Conservation (phyloP, 78 protist genomes). For the Creolimax fragrantissima region DNA sequence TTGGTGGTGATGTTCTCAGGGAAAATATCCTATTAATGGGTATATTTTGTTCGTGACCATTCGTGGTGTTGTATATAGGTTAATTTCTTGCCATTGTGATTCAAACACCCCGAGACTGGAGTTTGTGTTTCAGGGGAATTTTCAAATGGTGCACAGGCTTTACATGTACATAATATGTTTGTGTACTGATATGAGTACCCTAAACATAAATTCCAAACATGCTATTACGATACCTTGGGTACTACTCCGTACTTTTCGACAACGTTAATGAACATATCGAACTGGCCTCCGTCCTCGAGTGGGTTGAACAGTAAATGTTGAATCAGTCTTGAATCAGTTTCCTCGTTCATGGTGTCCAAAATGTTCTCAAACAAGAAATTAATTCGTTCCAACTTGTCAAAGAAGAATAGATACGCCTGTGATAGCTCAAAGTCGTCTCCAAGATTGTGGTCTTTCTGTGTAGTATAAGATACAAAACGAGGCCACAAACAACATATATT, state of each 20-base stretch:
- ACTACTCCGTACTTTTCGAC: slow-evolving; percentile 38
- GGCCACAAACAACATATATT: no score
- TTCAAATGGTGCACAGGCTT: no score
- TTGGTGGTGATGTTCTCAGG: background rate
- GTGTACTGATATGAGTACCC: no score
- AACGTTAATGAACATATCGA: slow-evolving; percentile 24
- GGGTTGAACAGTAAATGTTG: background rate
- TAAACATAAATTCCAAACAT: no score
- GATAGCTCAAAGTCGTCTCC: slow-evolving; percentile 20
- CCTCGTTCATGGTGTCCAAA: background rate
- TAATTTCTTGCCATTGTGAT: no score
- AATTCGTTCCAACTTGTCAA: slow-evolving; percentile 26
- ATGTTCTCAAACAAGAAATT: slow-evolving; percentile 2
- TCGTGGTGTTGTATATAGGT: background rate
- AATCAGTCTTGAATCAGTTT: background rate
- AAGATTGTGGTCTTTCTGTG: background rate
- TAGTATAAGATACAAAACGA: no score
- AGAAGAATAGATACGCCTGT: slow-evolving; percentile 33
- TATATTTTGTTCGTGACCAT: background rate
- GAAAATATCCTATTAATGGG: background rate
- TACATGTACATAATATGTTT: no score
- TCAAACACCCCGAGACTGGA: no score
- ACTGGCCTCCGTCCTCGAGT: slow-evolving; percentile 36
- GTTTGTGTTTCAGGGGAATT: no score
- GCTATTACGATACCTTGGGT: no score